These are phyloP conservation scores for Marchantia polymorpha DNA, from an alignment of 225 moss, liverwort and hornwort genomes.

Conservation along the genomic window DNA sequence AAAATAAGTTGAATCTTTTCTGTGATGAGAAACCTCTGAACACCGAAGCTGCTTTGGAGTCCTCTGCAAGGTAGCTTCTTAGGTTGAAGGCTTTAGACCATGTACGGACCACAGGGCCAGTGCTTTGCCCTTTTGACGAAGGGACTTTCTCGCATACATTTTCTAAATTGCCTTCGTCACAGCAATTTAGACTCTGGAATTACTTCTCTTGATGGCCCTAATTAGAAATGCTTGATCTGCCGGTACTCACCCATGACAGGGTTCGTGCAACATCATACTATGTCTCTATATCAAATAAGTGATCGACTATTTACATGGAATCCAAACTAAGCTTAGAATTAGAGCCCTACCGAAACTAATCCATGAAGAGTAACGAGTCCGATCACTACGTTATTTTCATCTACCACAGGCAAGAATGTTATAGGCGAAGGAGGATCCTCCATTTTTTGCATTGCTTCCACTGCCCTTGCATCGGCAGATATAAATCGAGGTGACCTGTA, in stretches of 20 bases:
- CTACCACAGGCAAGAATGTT: conserved; percentile 46
- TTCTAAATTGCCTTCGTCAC: no score
- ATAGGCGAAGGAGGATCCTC: conserved; percentile 52
- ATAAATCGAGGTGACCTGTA: conserved; percentile 46
- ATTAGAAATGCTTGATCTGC: no score
- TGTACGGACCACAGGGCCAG: no score
- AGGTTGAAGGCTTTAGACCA: no score
- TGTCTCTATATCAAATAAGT: neutral
- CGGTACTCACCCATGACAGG: neutral
- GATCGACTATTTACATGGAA: neutral
- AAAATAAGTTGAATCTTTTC: no score
- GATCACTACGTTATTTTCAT: conserved; percentile 35
- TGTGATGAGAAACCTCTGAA: no score
- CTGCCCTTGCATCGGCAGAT: conserved; percentile 43
- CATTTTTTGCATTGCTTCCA: conserved; percentile 55
- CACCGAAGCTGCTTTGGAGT: no score
- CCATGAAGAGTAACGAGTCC: conserved; percentile 56
- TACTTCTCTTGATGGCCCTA: no score
- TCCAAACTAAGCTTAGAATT: neutral
- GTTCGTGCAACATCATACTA: neutral
- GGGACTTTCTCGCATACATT: no score
- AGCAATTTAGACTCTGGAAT: no score
- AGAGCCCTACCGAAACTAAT: conserved; percentile 50
- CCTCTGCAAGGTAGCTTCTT: no score
- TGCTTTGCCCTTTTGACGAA: no score